These are phyloP conservation scores for Lunasporangiospora selenospora DNA, from an alignment of 192 early-diverging fungal species.

Conservation along the genomic window DNA sequence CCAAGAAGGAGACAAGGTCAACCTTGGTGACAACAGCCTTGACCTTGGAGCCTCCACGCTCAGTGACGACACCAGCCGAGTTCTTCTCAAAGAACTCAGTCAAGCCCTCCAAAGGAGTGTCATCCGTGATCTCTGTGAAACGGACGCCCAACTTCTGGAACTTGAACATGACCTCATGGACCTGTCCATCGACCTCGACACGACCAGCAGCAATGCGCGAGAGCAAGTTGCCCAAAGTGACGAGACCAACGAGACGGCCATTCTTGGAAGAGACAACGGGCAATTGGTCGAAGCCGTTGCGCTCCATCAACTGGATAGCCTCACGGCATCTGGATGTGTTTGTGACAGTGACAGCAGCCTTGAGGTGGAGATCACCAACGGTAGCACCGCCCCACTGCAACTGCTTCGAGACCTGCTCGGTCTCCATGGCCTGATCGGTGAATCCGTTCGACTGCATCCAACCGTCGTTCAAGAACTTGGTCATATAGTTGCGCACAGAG, in stretches of 20 bases:
- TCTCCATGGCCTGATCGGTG: conserved; percentile 77
- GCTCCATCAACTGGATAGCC: conserved; percentile 89
- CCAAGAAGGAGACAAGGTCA: conserved; percentile 86
- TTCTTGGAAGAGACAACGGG: conserved; percentile 76
- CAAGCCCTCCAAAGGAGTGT: conserved; percentile 85
- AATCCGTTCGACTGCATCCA: conserved; percentile 96
- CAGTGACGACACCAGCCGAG: conserved; percentile 91
- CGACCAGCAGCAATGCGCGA: conserved; percentile 80
- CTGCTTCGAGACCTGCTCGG: conserved; percentile 68
- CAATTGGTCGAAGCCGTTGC: conserved; percentile 93
- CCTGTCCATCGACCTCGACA: conserved; percentile 67
- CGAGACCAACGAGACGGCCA: conserved; percentile 75
- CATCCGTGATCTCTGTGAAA: conserved; percentile 88
- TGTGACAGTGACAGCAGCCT: conserved; percentile 87
- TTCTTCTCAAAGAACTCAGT: conserved; percentile 93
- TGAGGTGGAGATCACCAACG: conserved; percentile 81
- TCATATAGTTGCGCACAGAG: conserved; percentile 99
- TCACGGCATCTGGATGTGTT: conserved; percentile 74
- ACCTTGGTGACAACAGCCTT: conserved; percentile 95
- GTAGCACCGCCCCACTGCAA: conserved; percentile 83
- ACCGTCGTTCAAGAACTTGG: conserved; percentile 97
- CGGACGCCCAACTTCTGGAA: conserved; percentile 66
- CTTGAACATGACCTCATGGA: conserved; percentile 83
- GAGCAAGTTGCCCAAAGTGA: conserved; percentile 89
- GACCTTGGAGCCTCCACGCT: conserved; percentile 59